Evolutionary conservation across 768 basidiomycete genomes (phyloP), one percentile per base, ranked within the genome.

Genomic region (Cystofilobasidium bisporidii): DNA sequence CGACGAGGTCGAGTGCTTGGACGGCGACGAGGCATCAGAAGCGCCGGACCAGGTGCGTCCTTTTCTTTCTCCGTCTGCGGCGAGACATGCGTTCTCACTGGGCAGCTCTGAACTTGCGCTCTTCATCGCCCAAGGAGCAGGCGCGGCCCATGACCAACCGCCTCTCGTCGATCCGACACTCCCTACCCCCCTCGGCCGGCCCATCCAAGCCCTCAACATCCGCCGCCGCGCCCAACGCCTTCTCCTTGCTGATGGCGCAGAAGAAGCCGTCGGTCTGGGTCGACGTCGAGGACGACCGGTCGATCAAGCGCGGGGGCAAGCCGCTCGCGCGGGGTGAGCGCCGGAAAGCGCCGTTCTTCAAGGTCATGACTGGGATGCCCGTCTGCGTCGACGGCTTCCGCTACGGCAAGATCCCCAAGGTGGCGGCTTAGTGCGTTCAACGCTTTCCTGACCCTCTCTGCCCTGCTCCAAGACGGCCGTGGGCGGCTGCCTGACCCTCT

Each of bases 371-470:
- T 72, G 94, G 96, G 1, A 96, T 98, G 92, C 91, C 93, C 12
- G 88, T 99, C 30, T 91, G 94, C 20, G 96, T 99, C 0, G 96
- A 99, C 74, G 96, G 93, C 1, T 99, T 99, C 78, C 84, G 87
- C 43, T 99, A 97, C 75, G 96, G 94, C 9, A 81, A 82, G 32
- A 92, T 99, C 59, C 92, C 93, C 8, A 85, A 84, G 14, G 84
- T 98, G 30, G 88, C 84, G 33, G 89, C 92, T 0, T 97, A 97
- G 92, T 93, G 73, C 69, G 81, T 72, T 56, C 71, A 17, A 41
- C 36, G 36, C 36, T 12, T 26, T 59, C 41, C 71, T 71, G 30
- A 5, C 45, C 47, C 20, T 45, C 36, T 61, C 47, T 45, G 55
- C 24, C 28, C 12, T 38, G n/a, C 17, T 20, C 48, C 8, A 45